Conservation (phyloP, 1,139 yeast genomes). For the Citeromyces hawaiiensis region DNA sequence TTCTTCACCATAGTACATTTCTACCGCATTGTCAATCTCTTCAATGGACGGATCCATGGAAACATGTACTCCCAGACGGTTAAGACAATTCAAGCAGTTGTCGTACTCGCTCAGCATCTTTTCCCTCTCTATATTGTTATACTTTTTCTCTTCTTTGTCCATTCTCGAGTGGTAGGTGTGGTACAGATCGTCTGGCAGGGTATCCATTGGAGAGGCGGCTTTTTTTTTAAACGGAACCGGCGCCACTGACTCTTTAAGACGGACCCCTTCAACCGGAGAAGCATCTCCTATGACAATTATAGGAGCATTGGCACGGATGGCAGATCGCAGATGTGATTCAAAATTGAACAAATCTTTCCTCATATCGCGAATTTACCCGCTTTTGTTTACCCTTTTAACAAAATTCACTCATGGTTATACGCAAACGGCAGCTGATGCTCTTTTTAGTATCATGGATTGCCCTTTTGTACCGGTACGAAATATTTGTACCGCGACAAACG, state of each 20-base stretch:
- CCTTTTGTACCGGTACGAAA: constrained; percentile 45
- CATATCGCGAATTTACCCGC: not conserved
- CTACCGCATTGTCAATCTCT: not conserved
- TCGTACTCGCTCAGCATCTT: constrained; percentile 32
- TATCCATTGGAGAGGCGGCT: constrained; percentile 12
- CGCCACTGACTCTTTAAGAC: no score
- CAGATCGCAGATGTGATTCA: not conserved
- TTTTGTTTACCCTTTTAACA: not conserved
- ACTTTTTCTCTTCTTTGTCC: constrained; percentile 33
- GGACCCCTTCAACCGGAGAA: not conserved
- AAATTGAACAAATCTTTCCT: constrained; percentile 2
- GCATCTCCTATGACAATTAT: not conserved
- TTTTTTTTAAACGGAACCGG: no score
- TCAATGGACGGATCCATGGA: not conserved
- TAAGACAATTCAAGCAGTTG: constrained; percentile 1
- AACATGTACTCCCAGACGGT: not conserved
- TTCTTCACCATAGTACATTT: not conserved
- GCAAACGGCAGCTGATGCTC: constrained; percentile 11
- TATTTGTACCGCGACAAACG: constrained; percentile 35
- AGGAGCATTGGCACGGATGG: not conserved
- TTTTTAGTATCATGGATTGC: constrained; percentile 30
- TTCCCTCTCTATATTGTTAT: constrained; percentile 27
- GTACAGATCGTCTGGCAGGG: constrained; percentile 19
- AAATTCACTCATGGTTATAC: constrained; percentile 3
- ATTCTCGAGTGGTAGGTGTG: constrained; percentile 27